These are phyloP conservation scores for Musa itinerans DNA, from an alignment of 176 grass and related monocot species.

Conservation along the genomic window DNA sequence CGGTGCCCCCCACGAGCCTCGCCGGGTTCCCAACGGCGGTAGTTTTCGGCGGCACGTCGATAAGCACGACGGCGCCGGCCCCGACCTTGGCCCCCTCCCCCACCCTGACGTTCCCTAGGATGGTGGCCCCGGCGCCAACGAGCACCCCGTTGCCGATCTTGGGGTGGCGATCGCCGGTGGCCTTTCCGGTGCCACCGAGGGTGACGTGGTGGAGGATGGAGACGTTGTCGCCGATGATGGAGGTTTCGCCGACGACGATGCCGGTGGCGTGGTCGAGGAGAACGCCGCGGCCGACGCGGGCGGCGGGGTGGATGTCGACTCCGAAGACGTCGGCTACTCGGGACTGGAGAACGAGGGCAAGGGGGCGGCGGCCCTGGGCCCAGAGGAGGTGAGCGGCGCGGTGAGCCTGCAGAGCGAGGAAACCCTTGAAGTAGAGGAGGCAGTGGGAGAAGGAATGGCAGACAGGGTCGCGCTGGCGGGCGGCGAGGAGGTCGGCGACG, in stretches of 20 bases:
- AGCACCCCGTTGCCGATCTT: slow-evolving; percentile 74
- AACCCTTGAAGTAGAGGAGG: slow-evolving; percentile 93
- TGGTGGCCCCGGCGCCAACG: slow-evolving; percentile 67
- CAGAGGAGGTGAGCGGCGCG: slow-evolving; percentile 63
- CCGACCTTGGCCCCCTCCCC: slow-evolving; percentile 61
- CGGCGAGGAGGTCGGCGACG: slow-evolving; percentile 48
- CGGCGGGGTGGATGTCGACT: no score
- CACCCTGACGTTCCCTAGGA: slow-evolving; percentile 61
- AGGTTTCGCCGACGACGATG: no score
- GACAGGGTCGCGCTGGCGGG: slow-evolving; percentile 54
- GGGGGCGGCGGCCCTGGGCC: slow-evolving; percentile 29
- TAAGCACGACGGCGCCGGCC: slow-evolving; percentile 58
- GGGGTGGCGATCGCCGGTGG: slow-evolving; percentile 64
- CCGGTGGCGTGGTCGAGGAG: no score
- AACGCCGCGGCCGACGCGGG: no score
- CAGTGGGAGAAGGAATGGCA: slow-evolving; percentile 71
- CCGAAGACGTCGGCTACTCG: no score
- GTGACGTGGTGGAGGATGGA: slow-evolving; percentile 71
- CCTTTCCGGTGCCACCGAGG: slow-evolving; percentile 64
- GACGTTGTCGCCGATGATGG: slow-evolving; percentile 39
- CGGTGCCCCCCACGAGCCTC: slow-evolving; percentile 33
- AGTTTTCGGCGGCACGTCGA: slow-evolving; percentile 33
- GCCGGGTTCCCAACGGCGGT: slow-evolving; percentile 85
- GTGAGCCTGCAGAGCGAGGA: slow-evolving; percentile 71
- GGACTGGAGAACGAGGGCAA: slow-evolving; percentile 29